Evolutionary conservation across 768 basidiomycete genomes (phyloP), one percentile per base, ranked within the genome.

Genomic region (Tylopilus felleus): DNA sequence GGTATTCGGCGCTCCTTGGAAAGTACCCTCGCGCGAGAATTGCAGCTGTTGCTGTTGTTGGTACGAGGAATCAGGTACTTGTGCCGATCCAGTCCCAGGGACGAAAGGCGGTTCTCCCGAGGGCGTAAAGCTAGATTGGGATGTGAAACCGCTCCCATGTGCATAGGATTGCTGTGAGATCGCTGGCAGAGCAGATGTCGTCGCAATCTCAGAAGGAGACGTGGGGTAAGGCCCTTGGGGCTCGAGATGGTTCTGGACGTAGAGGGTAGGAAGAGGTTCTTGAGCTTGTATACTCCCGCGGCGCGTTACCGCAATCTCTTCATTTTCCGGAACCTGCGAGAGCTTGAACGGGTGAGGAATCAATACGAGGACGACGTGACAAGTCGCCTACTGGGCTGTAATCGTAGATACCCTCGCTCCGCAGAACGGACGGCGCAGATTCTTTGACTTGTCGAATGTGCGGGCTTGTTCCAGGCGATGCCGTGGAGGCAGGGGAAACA

Each of bases 401-500:
- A 4, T 68, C 69, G 41, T 66, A 72, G 22, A 69, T 47, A 8
- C 53, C 17, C 2, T 68, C 68, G 33, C 54, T 62, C 21, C 64
- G 70, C 36, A 70, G 31, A 2, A 45, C 53, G 6, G 66, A 62
- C 16, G 66, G 60, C 16, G 31, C 25, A 5, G 59, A 33, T 9
- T 72, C 65, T 17, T 64, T 68, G 43, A 56, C 56, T 13, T 65
- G 56, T 23, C 61, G 66, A 33, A 60, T 36, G 48, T 60, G 70
- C 22, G 75, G 70, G 56, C 70, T 73, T 13, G 66, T 69, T 22
- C 68, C 67, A 8, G 78, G 73, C 1, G 77, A 77, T 22, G 77
- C 66, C 5, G 77, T 78, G 21, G 77, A 77, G 2, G 74, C 62
- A 16, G 78, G 77, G 0, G 78, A 78, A 33, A 77, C 62, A 44